A percentile compares a stretch with the other conserved stretches of the same genome.
These are phyloP conservation scores for Blastocladiella britannica DNA, from an alignment of 192 early-diverging fungal genomes.

Conservation along the genomic window DNA sequence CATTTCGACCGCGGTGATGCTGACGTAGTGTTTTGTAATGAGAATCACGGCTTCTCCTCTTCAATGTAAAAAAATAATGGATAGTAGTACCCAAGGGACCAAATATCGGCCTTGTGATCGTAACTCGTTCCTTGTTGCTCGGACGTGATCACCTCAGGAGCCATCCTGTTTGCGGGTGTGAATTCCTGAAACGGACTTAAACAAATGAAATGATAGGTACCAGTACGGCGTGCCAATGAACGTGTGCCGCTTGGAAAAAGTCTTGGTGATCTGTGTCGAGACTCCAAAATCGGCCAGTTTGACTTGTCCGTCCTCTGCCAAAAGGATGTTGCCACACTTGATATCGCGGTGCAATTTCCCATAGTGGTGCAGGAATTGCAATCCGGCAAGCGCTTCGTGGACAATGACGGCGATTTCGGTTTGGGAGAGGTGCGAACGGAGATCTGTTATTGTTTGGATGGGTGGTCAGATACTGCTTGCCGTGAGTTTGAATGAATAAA, in stretches of 20 bases:
- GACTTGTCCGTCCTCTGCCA: slow-evolving; percentile 44
- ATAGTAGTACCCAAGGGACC: slow-evolving; percentile 30
- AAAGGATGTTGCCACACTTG: slow-evolving; percentile 43
- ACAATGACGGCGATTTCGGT: slow-evolving; percentile 21
- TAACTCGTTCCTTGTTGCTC: slow-evolving; percentile 4
- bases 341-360: slow-evolving; percentile 35
- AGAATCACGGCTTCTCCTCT: slow-evolving; percentile 34
- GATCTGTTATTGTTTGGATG: slow-evolving; percentile 3
- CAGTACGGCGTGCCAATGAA: slow-evolving; percentile 53
- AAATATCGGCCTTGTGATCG: slow-evolving; percentile 4
- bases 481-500: too few species aligned
- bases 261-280: slow-evolving; percentile 31
- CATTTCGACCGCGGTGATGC: slow-evolving; percentile 38
- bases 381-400: slow-evolving; percentile 7
- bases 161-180: slow-evolving; percentile 12
- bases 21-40: too few species aligned
- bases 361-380: slow-evolving; percentile 25
- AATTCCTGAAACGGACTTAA: neutral
- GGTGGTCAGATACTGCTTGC: too few species aligned
- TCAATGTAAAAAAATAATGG: slow-evolving; percentile 3
- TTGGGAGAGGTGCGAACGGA: slow-evolving; percentile 17
- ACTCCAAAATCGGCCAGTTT: slow-evolving; percentile 67
- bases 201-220: slow-evolving; percentile 9
- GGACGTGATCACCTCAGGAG: slow-evolving; percentile 39
- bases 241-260: slow-evolving; percentile 13